Evolutionary conservation across 345 rosid genomes (phyloP), one percentile per base, ranked within the genome.

Genomic region (Geranium rotundifolium): DNA sequence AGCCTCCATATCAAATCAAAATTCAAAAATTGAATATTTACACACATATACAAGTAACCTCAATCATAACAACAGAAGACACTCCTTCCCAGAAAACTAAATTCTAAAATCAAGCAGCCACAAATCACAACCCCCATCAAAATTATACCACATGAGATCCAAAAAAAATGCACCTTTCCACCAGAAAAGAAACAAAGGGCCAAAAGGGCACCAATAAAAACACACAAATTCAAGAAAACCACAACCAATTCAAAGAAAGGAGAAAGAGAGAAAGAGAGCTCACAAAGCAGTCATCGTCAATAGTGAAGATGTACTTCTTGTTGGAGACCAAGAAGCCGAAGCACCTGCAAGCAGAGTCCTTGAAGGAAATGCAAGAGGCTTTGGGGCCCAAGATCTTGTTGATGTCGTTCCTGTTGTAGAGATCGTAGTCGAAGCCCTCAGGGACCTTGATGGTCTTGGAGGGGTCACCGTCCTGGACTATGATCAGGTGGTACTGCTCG

Each of bases 201-300:
- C 41, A 34, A 34, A 34, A 34, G 41, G 41, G 41, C 0, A 23
- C 17, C n/a, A n/a, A n/a, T n/a, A n/a, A n/a, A n/a, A n/a, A n/a
- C n/a, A n/a, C n/a, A n/a, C n/a, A n/a, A n/a, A n/a, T n/a, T n/a
- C n/a, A n/a, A n/a, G n/a, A n/a, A n/a, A 20, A 14, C 31, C 1
- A 27, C 29, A 56, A 18, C 39, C 3, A n/a, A 29, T 7, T 2
- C 17, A 29, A 29, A 14, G 7, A 0, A 16, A 10, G 12, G n/a
- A 10, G 3, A 17, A 27, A 41, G 19, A 50, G 17, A 59, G 29
- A 27, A 10, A 34, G 15, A 6, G 14, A 14, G 65, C 78, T 75
- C 69, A 79, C 86, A 54, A 79, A 82, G 79, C 84, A 82, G 67
- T 82, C 84, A 65, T 79, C 84, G 73, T 79, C 86, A 54, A 82